Base-by-base conservation (phyloP, 441 rosid species). In the Erodium texanum region DNA sequence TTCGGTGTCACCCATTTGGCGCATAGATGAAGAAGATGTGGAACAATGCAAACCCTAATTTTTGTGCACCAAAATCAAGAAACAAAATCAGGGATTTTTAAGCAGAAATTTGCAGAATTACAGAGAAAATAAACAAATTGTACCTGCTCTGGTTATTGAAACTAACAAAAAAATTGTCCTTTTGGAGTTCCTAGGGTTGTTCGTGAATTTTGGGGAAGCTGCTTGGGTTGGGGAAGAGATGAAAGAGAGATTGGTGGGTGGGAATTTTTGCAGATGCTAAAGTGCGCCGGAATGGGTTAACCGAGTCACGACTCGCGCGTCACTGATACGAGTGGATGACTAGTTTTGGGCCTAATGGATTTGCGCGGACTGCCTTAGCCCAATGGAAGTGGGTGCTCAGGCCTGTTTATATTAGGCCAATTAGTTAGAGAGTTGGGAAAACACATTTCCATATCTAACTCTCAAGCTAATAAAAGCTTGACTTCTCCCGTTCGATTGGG, bases 1-100 rank as follows among this genome's bases (percentile, higher is more conserved):
- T 78, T 85, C 96, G 23, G 78, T 82, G 29, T 87, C 92, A 75
- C 81, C 99, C 98, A 93, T 93, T 70, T 43, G 18, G 20, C 58
- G 58, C 58, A 50, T 50, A 15, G 20, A 18, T 50, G 18, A 15
- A 50, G 18, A 50, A 2, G 29, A 4, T n/a, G n/a, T 14, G 58
- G 58, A 5, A 16, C 19, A 14, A 15, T 16, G 19, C 58, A 50
- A 50, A 50, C 58, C 58, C 58, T 50, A 50, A 50, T 50, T n/a
- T 16, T 3, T 3, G 20, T 11, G 3, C 5, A 0, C 1, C 0
- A 45, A 45, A 45, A 15, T 15, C 18, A 45, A 15, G 54, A 15
- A 15, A 14, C 14, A 45, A 45, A 14, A 14, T 14, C 6, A 36
- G 43, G 58, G 7, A 18, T 50, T 50, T 50, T 50, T 7, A 16